Evolutionary conservation across 805 yeast species (phyloP), one percentile per base, ranked within the genome.

Genomic region (Lipomyces starkeyi): DNA sequence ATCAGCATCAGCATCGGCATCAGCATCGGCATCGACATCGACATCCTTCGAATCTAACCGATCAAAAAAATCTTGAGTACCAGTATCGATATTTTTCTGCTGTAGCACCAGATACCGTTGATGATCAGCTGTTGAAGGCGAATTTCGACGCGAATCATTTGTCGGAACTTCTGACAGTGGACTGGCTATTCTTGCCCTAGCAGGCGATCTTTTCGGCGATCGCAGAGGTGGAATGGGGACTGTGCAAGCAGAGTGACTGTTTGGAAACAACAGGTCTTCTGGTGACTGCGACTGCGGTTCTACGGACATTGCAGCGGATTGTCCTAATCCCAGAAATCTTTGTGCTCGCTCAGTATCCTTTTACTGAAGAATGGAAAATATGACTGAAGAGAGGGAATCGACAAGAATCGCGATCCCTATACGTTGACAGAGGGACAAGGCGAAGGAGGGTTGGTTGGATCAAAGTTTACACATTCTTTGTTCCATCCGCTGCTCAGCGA

Each of bases 41-140:
- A 58, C 29, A 13, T 37, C 8, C 7, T 56, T 58, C 20, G 37
- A 25, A 14, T 14, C 52, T 13, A 59, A 40, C 11, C 22, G 47
- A 20, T 29, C 58, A 54, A 22, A 58, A 13, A 17, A 43, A 2
- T 17, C 49, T 7, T 17, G 49, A 37, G 40, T 11, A 13, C 14
- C 40, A 17, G n/a, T 32, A 35, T 32, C 29, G 25, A 49, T 57
- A 32, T 47, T 59, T 22, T 61, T 52, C 35, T 54, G 60, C 27
- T 54, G 34, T 13, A 55, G 58, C 49, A 65, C 49, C 3, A 59
- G 59, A 7, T 59, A 67, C 3, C 53, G 54, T 17, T 43, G 49
- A 37, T 69, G 71, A 20, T 69, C 72, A 7, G 60, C 59, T 3
- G 72, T 59, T 20, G 72, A 64, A 13, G 72, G 72, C 8, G 72